These are phyloP conservation scores for Anaeramoeba flamelloides DNA, from an alignment of 78 protist genomes.

Conservation along the genomic window DNA sequence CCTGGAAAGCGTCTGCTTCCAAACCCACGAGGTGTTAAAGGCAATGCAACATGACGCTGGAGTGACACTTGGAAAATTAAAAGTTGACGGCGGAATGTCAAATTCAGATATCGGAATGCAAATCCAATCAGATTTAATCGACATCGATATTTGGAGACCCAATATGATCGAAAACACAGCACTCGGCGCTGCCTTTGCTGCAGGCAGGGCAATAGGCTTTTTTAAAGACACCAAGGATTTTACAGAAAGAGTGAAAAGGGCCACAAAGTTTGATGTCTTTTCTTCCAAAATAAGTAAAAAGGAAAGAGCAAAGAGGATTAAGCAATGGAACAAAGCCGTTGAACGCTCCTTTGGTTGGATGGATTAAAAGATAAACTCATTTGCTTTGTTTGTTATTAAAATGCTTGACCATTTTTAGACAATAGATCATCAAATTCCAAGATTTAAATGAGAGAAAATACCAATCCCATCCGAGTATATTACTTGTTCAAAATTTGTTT, in stretches of 20 bases:
- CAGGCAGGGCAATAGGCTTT: conserved; percentile 22
- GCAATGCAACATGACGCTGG: conserved; percentile 13
- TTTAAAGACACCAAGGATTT: not conserved
- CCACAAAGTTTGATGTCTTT: not conserved
- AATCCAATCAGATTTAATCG: conserved; percentile 47
- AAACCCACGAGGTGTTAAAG: conserved; percentile 10
- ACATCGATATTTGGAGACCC: conserved; percentile 39
- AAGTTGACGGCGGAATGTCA: conserved; percentile 70
- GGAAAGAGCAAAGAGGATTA: not conserved
- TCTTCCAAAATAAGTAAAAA: not conserved
- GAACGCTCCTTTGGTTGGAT: not conserved
- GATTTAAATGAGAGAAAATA: no score
- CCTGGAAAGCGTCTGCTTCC: conserved; percentile 20
- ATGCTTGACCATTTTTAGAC: no score
- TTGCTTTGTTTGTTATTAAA: no score
- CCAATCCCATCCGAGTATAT: no score
- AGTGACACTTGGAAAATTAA: conserved; percentile 3
- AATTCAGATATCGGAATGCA: conserved; percentile 37
- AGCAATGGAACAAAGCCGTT: not conserved
- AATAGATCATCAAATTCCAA: no score
- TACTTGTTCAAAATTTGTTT: no score
- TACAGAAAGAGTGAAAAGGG: not conserved
- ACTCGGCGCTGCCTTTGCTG: conserved; percentile 61
- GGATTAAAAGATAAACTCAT: no score
- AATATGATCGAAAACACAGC: conserved; percentile 47